Conservation (phyloP, 139 green algal species). For the Volvox reticuliferus region DNA sequence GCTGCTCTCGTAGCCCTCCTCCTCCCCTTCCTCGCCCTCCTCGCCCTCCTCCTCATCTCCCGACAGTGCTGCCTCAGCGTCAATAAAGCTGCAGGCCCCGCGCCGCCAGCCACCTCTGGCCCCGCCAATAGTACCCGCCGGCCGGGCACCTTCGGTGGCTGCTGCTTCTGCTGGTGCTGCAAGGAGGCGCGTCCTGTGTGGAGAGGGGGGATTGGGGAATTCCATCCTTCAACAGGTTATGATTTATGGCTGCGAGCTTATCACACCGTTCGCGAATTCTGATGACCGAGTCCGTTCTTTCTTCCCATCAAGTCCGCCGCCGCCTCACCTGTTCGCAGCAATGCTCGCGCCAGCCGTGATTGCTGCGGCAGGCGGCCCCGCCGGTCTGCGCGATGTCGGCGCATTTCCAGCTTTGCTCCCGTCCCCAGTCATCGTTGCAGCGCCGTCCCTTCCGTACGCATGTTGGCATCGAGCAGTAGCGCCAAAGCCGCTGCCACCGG, state of each 20-base stretch:
- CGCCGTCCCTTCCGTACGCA: too few relatives aligned
- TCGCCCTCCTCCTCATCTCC: conserved; percentile 24
- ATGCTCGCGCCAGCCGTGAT: not conserved
- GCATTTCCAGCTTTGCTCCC: not conserved
- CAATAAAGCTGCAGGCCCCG: conserved; percentile 13
- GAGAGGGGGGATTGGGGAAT: not conserved
- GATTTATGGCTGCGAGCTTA: too few relatives aligned
- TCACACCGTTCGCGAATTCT: too few relatives aligned
- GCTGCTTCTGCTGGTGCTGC: not conserved
- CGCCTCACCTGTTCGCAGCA: not conserved
- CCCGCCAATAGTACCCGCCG: not conserved
- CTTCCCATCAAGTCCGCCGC: too few relatives aligned
- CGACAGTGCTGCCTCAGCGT: conserved; percentile 27
- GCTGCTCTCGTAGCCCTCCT: conserved; percentile 40
- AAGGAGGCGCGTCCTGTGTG: not conserved
- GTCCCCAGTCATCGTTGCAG: too few relatives aligned
- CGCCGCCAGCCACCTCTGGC: not conserved
- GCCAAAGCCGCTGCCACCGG: not conserved
- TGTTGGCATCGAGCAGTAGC: too few relatives aligned
- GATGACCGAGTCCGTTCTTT: too few relatives aligned
- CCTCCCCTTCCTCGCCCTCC: conserved; percentile 17
- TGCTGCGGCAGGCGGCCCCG: not conserved
- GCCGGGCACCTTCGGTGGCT: not conserved
- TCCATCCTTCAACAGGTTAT: too few relatives aligned
- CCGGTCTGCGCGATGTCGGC: not conserved